Evolutionary conservation across 2,329 filamentous ascomycete genomes (phyloP), one percentile per base, ranked within the genome.

Genomic region (Albophoma yamanashiensis): DNA sequence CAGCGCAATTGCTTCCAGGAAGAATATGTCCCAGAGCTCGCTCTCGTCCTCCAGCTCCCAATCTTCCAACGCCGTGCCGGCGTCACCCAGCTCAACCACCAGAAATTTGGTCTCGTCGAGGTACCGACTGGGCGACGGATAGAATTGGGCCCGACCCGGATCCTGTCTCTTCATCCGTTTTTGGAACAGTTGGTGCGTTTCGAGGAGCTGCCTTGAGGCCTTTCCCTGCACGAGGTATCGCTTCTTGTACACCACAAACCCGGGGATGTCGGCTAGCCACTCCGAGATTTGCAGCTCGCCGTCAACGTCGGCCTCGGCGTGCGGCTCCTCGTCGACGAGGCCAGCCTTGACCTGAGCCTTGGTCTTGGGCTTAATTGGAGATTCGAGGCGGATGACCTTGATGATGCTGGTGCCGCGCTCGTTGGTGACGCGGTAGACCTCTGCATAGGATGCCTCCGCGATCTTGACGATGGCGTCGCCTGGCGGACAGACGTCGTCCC

Each of bases 201-300:
- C 79, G 1, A 85, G 73, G 36, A 87, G 71, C 20, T 76, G 75
- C 57, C 74, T 76, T 4, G 82, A 78, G 0, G 82, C 76, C 62
- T 79, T 81, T 0, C 85, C 85, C 64, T 78, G 74, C 1, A 87
- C 81, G 38, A 87, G 71, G 60, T 86, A 85, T 9, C 82, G 76
- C 67, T 86, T 83, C 69, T 87, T 88, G 74, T 87, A 87, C 22
- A 84, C 77, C 39, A 87, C 83, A 62, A 87, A 88, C 0, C 85
- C 85, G 0, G 84, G 84, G 15, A 87, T 81, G 62, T 85, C 83
- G 22, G 84, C 82, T 22, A 88, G 73, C 74, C 80, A 82, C 67
- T 88, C 84, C 2, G 85, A 87, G 55, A 88, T 86, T 56, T 78
- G 76, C 27, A 88, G 74, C 67, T 88, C 85, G 31, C 83, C 83